Evolutionary conservation across 768 basidiomycete species (phyloP).

Genomic region (Hygrophoropsis aurantiaca): DNA sequence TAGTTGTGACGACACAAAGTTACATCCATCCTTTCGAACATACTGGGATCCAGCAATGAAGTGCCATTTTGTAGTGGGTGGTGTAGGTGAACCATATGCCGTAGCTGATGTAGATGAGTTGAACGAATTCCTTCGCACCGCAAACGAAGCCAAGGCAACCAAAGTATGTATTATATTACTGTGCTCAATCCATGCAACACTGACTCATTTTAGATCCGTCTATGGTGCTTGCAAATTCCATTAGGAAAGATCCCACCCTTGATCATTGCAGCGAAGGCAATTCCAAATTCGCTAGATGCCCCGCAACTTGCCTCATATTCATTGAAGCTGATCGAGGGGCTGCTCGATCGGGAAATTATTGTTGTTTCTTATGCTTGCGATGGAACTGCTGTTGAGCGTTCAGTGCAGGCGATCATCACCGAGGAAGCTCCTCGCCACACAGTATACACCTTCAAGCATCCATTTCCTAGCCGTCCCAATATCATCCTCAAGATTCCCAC

Average conservation of each 20-base stretch:
- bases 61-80: no score
- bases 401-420: background rate
- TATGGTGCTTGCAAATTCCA: slow-evolving; percentile 34
- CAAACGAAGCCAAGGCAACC: no score
- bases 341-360: no score
- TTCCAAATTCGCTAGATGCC: slow-evolving; percentile 19
- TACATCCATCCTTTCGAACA: no score
- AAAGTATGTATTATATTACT: no score
- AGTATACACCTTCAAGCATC: background rate
- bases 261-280: slow-evolving; percentile 33
- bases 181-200: no score
- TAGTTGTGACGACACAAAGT: no score
- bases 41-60: no score
- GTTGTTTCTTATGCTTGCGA: background rate
- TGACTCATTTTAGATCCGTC: no score
- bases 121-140: no score
- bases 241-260: slow-evolving; percentile 32
- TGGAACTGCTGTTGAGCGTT: background rate
- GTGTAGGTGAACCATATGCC: no score
- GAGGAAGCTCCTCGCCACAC: background rate
- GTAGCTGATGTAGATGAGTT: no score
- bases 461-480: background rate
- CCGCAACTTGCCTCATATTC: slow-evolving; percentile 6
- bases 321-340: background rate
- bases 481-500: background rate